Evolutionary conservation across 148 eudicot species (phyloP), one percentile per base, ranked within the genome.

Genomic region (Pouteria glomerata): DNA sequence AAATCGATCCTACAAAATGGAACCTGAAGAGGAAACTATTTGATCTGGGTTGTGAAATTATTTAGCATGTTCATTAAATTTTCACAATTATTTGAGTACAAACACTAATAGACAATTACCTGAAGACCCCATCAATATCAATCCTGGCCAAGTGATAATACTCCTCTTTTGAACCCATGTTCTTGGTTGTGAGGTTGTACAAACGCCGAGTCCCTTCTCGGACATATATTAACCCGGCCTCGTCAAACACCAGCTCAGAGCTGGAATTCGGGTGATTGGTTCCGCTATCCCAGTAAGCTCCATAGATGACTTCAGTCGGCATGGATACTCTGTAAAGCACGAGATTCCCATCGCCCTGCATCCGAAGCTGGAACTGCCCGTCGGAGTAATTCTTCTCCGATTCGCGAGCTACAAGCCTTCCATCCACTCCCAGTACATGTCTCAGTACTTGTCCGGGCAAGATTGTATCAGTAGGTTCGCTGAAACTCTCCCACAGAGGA

Each of bases 51-150:
- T n/a, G n/a, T n/a, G n/a, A n/a, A n/a, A n/a, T n/a, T n/a, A n/a
- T n/a, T n/a, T n/a, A n/a, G n/a, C n/a, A n/a, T n/a, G n/a, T n/a
- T n/a, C n/a, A n/a, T n/a, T n/a, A n/a, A n/a, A n/a, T n/a, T n/a
- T n/a, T n/a, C n/a, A n/a, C n/a, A n/a, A n/a, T n/a, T n/a, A n/a
- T n/a, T n/a, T n/a, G n/a, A n/a, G n/a, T n/a, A n/a, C n/a, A n/a
- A n/a, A n/a, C n/a, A n/a, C n/a, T n/a, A n/a, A n/a, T n/a, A n/a
- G n/a, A n/a, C n/a, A n/a, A n/a, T n/a, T 66, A 70, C 30, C 77
- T 78, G 60, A 82, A 62, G 24, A 82, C 85, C 18, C 85, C 85
- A 42, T 78, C 82, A 68, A 33, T 56, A n/a, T 82, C 79, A 64
- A 82, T 72, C 34, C 69, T 72, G 2, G 63, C 79, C 52, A 81